These are phyloP conservation scores for Auricularia cornea DNA, from an alignment of 768 basidiomycete species.

Conservation along the genomic window DNA sequence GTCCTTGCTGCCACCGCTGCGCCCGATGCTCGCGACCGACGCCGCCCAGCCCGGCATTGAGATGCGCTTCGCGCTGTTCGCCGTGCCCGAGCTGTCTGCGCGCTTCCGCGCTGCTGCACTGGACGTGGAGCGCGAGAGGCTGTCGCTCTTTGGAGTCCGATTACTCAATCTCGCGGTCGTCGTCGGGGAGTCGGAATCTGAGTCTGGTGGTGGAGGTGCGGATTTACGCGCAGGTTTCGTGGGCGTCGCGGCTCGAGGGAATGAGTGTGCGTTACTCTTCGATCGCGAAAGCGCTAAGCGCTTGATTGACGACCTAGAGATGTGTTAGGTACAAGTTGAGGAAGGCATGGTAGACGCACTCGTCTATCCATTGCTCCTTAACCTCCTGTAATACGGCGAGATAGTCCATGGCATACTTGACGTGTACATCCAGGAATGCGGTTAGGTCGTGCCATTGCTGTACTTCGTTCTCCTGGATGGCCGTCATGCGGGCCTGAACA, in stretches of 20 bases:
- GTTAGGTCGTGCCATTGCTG: slow-evolving; percentile 64
- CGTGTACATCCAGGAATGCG: slow-evolving; percentile 61
- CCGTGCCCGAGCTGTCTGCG: slow-evolving; percentile 42
- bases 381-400: slow-evolving; percentile 65
- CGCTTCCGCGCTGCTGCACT: slow-evolving; percentile 59
- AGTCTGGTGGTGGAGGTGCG: not conserved
- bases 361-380: slow-evolving; percentile 56
- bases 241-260: slow-evolving; percentile 18
- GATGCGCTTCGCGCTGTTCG: not conserved
- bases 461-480: slow-evolving; percentile 72
- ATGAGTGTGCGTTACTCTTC: slow-evolving; percentile 12
- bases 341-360: no score
- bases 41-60: slow-evolving; percentile 7
- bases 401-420: slow-evolving; percentile 66
- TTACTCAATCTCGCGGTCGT: not conserved
- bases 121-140: slow-evolving; percentile 31
- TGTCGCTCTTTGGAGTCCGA: not conserved
- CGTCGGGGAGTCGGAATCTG: not conserved
- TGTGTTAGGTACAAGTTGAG: no score
- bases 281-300: slow-evolving; percentile 19
- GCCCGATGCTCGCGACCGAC: slow-evolving; percentile 13
- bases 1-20: slow-evolving; percentile 21
- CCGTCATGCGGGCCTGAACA: slow-evolving; percentile 68
- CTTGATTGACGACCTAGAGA: slow-evolving; percentile 22
- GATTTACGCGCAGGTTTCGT: not conserved